Evolutionary conservation across 441 rosid species (phyloP), one percentile per base, ranked within the genome.

Genomic region (Syzygium malaccense): DNA sequence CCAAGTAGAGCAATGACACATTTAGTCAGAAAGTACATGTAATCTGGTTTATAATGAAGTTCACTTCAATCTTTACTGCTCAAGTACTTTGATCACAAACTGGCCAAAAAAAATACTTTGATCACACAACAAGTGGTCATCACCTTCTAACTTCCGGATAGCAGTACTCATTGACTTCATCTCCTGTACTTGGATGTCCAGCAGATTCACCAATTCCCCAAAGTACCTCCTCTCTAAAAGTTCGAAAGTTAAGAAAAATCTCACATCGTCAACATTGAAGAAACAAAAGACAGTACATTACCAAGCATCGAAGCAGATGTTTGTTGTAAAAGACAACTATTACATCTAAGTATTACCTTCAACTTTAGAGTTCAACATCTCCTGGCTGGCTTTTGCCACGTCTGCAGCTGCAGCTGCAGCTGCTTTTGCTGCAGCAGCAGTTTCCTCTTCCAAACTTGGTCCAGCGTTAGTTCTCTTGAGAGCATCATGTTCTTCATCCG

Each of bases 371-470:
- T 87, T 94, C 93, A 98, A 88, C 94, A 98, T 90, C 89, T 95
- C 99, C 91, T 96, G 98, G 93, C 97, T 96, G 66, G 95, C 94
- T 92, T 94, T 96, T 71, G 99, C 99, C 87, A 96, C 97, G 90
- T 97, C 99, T 87, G 97, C 92, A 62, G 99, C 98, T 25, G 99
- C 98, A 3, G 96, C 95, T 6, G 99, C 97, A 23, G 99, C 99
- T 84, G 99, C 92, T 94, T 96, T 97, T 57, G 99, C 98, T 78
- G 99, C 99, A 48, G 97, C 96, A 33, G 97, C 98, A 68, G 99
- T 96, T 91, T 97, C 99, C 91, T 98, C 99, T 85, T 93, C 97
- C 92, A 95, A 89, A 94, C 94, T 97, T 87, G 98, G 97, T 90
- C 94, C 95, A 86, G 87, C 89, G 55, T 91, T 89, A 89, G 87